phyloP scores from a whole-genome alignment of 2,329 filamentous ascomycete species.

The Penicillium sp. region DNA sequence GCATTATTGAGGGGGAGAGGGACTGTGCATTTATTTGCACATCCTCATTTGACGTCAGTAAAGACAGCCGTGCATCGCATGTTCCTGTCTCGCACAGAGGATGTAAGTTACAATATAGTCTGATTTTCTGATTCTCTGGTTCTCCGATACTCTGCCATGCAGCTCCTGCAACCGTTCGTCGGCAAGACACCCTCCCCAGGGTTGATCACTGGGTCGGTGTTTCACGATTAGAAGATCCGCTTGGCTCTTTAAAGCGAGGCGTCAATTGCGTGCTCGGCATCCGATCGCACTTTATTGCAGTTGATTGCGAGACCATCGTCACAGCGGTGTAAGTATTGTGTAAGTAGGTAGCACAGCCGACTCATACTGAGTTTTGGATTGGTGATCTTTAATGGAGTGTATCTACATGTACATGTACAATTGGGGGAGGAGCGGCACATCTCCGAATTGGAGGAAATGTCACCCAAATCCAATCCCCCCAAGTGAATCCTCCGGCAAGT shows the following conservation, averaged over 20 bases:
- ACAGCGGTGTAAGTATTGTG: neutral
- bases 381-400: neutral
- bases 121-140: no score
- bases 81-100: neutral
- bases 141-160: no score
- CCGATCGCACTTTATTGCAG: neutral
- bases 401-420: neutral
- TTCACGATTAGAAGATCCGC: conserved; percentile 24
- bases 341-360: neutral
- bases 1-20: conserved; percentile 7
- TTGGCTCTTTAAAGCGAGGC: conserved; percentile 13
- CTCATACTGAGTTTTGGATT: neutral
- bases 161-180: conserved; percentile 6
- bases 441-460: conserved; percentile 14
- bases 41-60: conserved; percentile 19
- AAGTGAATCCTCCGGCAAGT: conserved; percentile 8
- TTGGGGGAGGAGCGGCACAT: conserved; percentile 6
- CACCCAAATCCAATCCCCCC: neutral
- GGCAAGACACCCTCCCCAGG: conserved; percentile 10
- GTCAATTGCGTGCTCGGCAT: conserved; percentile 24
- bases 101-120: neutral
- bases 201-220: conserved; percentile 23
- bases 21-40: conserved; percentile 23
- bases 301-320: neutral
- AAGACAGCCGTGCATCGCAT: conserved; percentile 5